A percentile compares a stretch with the other conserved stretches of the same genome.
These are phyloP conservation scores for Magnusiomyces ingens DNA, from an alignment of 1,139 yeast species.

Conservation along the genomic window DNA sequence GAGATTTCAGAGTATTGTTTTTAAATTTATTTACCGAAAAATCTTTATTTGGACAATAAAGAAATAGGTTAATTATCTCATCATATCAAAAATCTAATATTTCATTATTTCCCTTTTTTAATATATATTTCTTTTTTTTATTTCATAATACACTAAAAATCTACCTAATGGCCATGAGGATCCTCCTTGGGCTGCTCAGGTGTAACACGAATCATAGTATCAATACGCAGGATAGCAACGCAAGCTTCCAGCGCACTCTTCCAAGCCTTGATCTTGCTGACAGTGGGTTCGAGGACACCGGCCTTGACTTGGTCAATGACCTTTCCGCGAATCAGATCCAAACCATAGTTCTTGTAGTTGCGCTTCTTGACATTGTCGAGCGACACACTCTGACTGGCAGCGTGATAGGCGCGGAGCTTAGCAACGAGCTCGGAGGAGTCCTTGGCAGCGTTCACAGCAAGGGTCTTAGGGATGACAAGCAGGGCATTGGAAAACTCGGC, in stretches of 20 bases:
- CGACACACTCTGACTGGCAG: constrained; percentile 85
- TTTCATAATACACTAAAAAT: background rate
- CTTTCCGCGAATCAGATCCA: constrained; percentile 86
- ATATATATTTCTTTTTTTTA: background rate
- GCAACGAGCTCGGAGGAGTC: constrained; percentile 94
- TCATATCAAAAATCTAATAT: no score
- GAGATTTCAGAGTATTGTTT: background rate
- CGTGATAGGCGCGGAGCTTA: constrained; percentile 91
- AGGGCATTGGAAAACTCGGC: constrained; percentile 94
- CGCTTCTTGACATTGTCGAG: constrained; percentile 76
- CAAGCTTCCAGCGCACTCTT: constrained; percentile 98
- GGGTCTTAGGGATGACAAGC: constrained; percentile 88
- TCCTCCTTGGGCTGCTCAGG: constrained; percentile 94
- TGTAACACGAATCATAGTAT: constrained; percentile 94
- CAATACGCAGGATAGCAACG: constrained; percentile 93
- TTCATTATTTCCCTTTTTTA: no score
- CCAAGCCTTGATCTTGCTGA: constrained; percentile 85
- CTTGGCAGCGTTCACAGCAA: constrained; percentile 96
- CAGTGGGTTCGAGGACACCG: constrained; percentile 94
- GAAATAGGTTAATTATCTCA: no score
- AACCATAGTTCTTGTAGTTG: constrained; percentile 82
- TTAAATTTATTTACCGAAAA: background rate
- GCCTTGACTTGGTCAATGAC: constrained; percentile 75
- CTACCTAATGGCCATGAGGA: constrained; percentile 32
- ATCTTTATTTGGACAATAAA: no score